Evolutionary conservation across 73 alveolate genomes (phyloP).

Genomic region (Paraurostyla sp.): DNA sequence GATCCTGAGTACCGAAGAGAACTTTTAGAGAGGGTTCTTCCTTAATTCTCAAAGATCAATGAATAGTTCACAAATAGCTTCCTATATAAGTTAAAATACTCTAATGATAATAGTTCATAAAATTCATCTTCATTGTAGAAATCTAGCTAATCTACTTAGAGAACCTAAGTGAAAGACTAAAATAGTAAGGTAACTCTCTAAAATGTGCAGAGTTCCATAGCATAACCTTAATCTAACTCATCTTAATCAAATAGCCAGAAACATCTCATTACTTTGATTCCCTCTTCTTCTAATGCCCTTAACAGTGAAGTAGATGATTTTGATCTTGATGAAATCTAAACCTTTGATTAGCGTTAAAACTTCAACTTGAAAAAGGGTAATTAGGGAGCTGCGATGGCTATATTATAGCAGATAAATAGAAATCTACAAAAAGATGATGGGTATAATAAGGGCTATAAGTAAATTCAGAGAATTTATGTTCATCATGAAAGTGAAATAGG

Average conservation of each 20-base stretch:
- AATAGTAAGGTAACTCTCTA: no score
- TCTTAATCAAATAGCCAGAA: no score
- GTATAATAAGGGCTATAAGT: not conserved
- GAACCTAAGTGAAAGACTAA: not conserved
- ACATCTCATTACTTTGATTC: no score
- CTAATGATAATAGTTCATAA: slow-evolving; percentile 23
- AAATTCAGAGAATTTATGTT: no score
- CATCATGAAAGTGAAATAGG: no score
- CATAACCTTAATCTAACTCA: no score
- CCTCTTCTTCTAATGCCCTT: not conserved
- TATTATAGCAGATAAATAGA: not conserved
- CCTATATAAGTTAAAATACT: not conserved
- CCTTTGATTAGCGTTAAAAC: not conserved
- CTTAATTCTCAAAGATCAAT: slow-evolving; percentile 43
- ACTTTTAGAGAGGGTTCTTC: slow-evolving; percentile 47
- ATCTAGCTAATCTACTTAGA: slow-evolving; percentile 4
- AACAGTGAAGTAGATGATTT: not conserved
- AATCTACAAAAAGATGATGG: not conserved
- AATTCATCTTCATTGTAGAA: not conserved
- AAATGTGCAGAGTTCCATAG: no score
- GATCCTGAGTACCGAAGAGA: slow-evolving; percentile 61
- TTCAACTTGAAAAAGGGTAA: not conserved
- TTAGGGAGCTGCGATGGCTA: slow-evolving; percentile 2
- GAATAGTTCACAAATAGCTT: slow-evolving; percentile 46
- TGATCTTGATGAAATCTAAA: slow-evolving; percentile 1